Conservation (phyloP, 2,329 filamentous ascomycete genomes). For the Pseudogymnoascus sp. region DNA sequence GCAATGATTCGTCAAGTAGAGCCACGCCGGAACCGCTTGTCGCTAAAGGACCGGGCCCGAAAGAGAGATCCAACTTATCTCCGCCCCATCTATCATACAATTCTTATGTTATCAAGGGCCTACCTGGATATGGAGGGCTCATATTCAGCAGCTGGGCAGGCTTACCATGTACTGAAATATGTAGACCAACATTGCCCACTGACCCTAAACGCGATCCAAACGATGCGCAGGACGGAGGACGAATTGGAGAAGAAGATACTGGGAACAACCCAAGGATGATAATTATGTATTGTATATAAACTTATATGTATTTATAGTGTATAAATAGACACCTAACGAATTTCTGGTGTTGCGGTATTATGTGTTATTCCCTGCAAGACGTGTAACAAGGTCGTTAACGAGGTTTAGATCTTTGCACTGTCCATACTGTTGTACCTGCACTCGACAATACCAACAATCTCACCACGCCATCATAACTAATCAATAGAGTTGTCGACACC, state of each 20-base stretch:
- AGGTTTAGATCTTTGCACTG: background rate
- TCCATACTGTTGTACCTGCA: background rate
- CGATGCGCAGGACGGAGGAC: slow-evolving; percentile 23
- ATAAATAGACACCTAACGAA: background rate
- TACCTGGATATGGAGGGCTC: slow-evolving; percentile 24
- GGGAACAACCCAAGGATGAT: background rate
- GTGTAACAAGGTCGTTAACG: background rate
- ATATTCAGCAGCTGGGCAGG: slow-evolving; percentile 21
- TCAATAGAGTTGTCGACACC: background rate
- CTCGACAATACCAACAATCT: background rate
- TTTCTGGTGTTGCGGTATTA: background rate
- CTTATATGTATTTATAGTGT: slow-evolving; percentile 6
- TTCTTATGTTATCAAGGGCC: slow-evolving; percentile 24
- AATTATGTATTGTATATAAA: slow-evolving; percentile 7
- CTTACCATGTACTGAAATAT: slow-evolving; percentile 20
- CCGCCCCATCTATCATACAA: slow-evolving; percentile 24
- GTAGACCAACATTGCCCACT: slow-evolving; percentile 25
- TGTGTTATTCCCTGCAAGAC: background rate
- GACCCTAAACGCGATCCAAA: slow-evolving; percentile 24
- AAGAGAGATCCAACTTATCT: slow-evolving; percentile 21
- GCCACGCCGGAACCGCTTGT: slow-evolving; percentile 21
- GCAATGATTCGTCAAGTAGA: slow-evolving; percentile 17
- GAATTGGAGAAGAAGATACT: slow-evolving; percentile 19
- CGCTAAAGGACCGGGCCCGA: slow-evolving; percentile 19
- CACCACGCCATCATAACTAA: background rate